Base-by-base conservation (phyloP, 139 green algal species). In the Chlorella sp. region DNA sequence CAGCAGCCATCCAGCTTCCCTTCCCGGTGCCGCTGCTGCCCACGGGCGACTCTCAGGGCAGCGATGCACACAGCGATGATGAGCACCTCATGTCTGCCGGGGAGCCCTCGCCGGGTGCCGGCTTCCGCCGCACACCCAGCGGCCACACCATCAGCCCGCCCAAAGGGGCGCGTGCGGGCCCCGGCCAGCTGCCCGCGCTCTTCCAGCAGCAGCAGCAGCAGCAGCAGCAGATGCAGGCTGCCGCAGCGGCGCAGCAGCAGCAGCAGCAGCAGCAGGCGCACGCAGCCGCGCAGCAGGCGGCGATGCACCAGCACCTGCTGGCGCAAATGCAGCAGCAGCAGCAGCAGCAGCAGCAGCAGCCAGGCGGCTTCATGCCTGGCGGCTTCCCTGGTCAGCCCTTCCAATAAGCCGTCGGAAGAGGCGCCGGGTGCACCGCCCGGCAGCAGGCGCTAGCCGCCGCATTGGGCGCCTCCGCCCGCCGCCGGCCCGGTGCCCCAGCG, bases 11-110 rank as follows among this genome's bases (percentile, higher is more conserved):
- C 36, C 76, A 82, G 76, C 76, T 82, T 13, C 76, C 76, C 34
- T 82, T 82, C 36, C 76, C 76, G 4, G 36, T 82, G 36, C 76
- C 76, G 13, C 38, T 82, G 60, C 76, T 82, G 36, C 76, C 76
- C 11, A 20, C 38, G 13, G 41, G 41, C 72, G 76, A 71, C 57
- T 60, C 51, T 9, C 51, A 39, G 60, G 55, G 41, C 25, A 63
- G 71, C 12, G 76, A 28, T 5, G 17, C 56, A 26, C 76, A 62
- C 57, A 73, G 57, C 56, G 76, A 82, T 17, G 76, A 82, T 16
- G 76, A 82, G 76, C 60, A 72, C 60, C 2, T 56, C 2, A 82
- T 82, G 76, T 82, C 76, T 9, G 76, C 69, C 17, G 69, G 57
- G 23, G 36, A 71, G 76, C 36, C 76, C 4, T 28, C 32, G 23